Percentiles rank a stretch among this genome's conserved stretches.
These are phyloP conservation scores for Pinus tabuliformis DNA, from an alignment of 75 land plant species.

Conservation along the genomic window DNA sequence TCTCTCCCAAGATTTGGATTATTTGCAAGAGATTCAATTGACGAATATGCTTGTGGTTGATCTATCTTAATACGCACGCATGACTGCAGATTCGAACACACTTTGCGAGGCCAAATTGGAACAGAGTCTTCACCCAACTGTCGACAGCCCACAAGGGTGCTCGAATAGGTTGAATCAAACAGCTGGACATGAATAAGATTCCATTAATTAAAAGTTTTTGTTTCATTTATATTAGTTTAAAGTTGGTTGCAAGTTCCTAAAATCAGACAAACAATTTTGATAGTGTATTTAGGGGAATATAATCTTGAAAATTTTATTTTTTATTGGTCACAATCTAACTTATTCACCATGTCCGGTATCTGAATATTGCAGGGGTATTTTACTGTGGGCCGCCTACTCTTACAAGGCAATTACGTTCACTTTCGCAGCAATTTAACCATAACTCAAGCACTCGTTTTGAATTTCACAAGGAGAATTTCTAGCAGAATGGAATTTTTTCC, in stretches of 20 bases:
- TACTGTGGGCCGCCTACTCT: constrained; percentile 74
- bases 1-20: no score
- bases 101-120: constrained; percentile 61
- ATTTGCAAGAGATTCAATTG: no score
- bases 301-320: neutral
- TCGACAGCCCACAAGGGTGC: constrained; percentile 25
- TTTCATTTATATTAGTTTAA: neutral
- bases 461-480: constrained; percentile 78
- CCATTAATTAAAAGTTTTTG: no score
- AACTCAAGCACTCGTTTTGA: constrained; percentile 36
- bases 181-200: neutral
- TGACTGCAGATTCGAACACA: constrained; percentile 45
- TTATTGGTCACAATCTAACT: neutral
- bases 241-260: no score
- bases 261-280: no score
- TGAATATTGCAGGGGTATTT: constrained; percentile 56
- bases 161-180: constrained; percentile 27
- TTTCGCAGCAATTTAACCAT: constrained; percentile 53
- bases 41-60: no score
- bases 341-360: neutral
- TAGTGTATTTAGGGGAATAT: no score
- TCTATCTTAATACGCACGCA: neutral
- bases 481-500: no score
- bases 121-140: constrained; percentile 26
- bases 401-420: constrained; percentile 31